These are phyloP conservation scores for Penicillium decumbens DNA, from an alignment of 2,329 filamentous ascomycete species.

Conservation along the genomic window DNA sequence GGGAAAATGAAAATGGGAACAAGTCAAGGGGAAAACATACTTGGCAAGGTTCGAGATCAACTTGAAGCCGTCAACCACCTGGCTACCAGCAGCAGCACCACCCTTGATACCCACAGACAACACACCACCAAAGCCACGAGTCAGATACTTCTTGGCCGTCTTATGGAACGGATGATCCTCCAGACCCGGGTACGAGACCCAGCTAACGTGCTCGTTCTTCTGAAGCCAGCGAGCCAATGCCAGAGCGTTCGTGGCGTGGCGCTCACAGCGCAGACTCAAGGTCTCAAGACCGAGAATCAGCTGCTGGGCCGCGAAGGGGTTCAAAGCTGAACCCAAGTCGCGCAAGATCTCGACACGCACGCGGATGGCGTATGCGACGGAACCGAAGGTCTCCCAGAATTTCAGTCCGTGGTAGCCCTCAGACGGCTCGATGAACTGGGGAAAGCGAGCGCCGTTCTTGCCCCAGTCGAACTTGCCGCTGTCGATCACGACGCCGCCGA, in stretches of 20 bases:
- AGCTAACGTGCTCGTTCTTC: slow-evolving; percentile 75
- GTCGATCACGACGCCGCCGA: slow-evolving; percentile 81
- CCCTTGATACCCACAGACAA: slow-evolving; percentile 92
- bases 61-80: slow-evolving; percentile 91
- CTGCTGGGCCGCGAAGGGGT: slow-evolving; percentile 90
- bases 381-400: slow-evolving; percentile 88
- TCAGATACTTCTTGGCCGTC: slow-evolving; percentile 80
- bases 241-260: slow-evolving; percentile 79
- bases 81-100: slow-evolving; percentile 72
- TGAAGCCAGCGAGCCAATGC: slow-evolving; percentile 78
- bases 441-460: slow-evolving; percentile 75
- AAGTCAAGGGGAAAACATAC: slow-evolving; percentile 32
- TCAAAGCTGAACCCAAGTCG: slow-evolving; percentile 76
- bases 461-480: slow-evolving; percentile 93
- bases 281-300: slow-evolving; percentile 86
- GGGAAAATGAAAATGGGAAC: slow-evolving; percentile 50
- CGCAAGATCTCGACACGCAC: slow-evolving; percentile 85
- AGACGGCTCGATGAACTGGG: slow-evolving; percentile 80
- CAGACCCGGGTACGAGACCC: slow-evolving; percentile 92
- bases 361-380: slow-evolving; percentile 78
- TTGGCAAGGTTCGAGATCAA: slow-evolving; percentile 94
- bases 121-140: slow-evolving; percentile 80
- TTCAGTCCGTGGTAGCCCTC: slow-evolving; percentile 51
- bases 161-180: slow-evolving; percentile 75
- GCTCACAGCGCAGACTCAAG: slow-evolving; percentile 75